phyloP scores from a whole-genome alignment of 2,329 filamentous ascomycete genomes.

The Fusarium nematophilum region DNA sequence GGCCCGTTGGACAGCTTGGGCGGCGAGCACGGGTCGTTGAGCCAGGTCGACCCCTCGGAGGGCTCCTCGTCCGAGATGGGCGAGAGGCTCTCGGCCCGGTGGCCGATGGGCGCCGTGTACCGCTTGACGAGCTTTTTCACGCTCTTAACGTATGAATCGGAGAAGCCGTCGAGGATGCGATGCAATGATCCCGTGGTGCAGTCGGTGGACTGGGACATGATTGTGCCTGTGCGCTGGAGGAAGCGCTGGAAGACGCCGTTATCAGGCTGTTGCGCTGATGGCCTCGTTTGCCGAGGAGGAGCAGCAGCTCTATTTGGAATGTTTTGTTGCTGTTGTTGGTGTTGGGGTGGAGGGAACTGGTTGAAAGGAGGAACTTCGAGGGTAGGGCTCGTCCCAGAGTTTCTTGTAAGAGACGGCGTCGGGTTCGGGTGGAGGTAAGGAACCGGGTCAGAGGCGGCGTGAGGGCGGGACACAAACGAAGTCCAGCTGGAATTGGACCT shows the following conservation, averaged over 20 bases:
- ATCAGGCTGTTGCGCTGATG: slow-evolving; percentile 11
- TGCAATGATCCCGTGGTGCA: slow-evolving; percentile 52
- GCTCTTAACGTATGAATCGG: slow-evolving; percentile 49
- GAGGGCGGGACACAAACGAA: slow-evolving; percentile 27
- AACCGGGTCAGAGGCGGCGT: slow-evolving; percentile 22
- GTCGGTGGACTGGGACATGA: slow-evolving; percentile 53
- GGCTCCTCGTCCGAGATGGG: slow-evolving; percentile 39
- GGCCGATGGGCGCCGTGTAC: slow-evolving; percentile 49
- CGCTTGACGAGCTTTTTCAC: slow-evolving; percentile 54
- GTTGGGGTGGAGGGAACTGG: slow-evolving; percentile 23
- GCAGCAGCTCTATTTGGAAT: background rate
- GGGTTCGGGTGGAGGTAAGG: slow-evolving; percentile 31
- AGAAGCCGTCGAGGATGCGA: slow-evolving; percentile 47
- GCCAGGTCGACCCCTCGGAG: slow-evolving; percentile 37
- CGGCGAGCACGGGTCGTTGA: slow-evolving; percentile 45
- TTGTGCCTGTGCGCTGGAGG: slow-evolving; percentile 48
- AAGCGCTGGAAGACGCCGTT: slow-evolving; percentile 41
- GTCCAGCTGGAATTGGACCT: slow-evolving; percentile 35
- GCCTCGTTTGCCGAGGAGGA: background rate
- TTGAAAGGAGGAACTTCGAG: slow-evolving; percentile 39
- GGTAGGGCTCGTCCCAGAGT: slow-evolving; percentile 13
- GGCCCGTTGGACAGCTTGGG: slow-evolving; percentile 31
- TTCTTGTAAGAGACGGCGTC: slow-evolving; percentile 24
- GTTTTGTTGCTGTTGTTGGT: slow-evolving; percentile 1
- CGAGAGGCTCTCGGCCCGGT: slow-evolving; percentile 35